phyloP scores from a whole-genome alignment of 192 early-diverging fungal genomes.

The Gorgonomyces haynaldii region DNA sequence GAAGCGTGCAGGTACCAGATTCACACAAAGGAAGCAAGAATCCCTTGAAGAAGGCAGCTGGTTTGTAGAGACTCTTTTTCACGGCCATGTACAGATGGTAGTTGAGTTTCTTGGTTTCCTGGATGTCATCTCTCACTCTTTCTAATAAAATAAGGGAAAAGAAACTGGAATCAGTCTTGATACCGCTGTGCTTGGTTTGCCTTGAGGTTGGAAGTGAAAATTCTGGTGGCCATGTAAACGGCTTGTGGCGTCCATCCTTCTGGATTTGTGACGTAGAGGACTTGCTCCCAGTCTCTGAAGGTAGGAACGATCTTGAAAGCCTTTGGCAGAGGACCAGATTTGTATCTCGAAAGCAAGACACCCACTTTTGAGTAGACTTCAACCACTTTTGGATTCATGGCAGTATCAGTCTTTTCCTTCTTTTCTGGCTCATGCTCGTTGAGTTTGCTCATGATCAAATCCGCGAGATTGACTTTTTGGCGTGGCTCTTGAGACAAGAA shows the following conservation, averaged over 20 bases:
- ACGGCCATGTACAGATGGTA: conserved; percentile 94
- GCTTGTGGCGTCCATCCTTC: conserved; percentile 95
- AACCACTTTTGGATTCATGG: conserved; percentile 76
- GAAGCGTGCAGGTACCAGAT: conserved; percentile 71
- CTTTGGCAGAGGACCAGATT: conserved; percentile 89
- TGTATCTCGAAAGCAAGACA: conserved; percentile 77
- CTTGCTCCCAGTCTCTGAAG: conserved; percentile 93
- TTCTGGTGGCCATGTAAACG: conserved; percentile 84
- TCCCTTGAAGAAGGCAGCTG: conserved; percentile 95
- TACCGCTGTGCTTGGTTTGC: conserved; percentile 77
- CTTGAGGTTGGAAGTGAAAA: conserved; percentile 97
- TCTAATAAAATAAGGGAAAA: conserved; percentile 81
- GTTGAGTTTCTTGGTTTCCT: conserved; percentile 94
- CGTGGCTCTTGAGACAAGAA: conserved; percentile 75
- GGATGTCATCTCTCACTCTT: conserved; percentile 87
- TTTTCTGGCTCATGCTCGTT: too few relatives aligned
- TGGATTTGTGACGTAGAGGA: conserved; percentile 82
- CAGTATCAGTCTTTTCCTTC: conserved; percentile 22
- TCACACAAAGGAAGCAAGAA: conserved; percentile 93
- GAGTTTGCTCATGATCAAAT: conserved; percentile 95
- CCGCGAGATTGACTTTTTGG: conserved; percentile 81
- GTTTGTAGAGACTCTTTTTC: conserved; percentile 95
- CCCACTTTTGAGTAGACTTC: conserved; percentile 95
- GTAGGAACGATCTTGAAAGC: conserved; percentile 98
- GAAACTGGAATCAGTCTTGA: conserved; percentile 37